These are phyloP conservation scores for Pseudocercospora eumusae DNA, from an alignment of 2,329 filamentous ascomycete species.

Conservation along the genomic window DNA sequence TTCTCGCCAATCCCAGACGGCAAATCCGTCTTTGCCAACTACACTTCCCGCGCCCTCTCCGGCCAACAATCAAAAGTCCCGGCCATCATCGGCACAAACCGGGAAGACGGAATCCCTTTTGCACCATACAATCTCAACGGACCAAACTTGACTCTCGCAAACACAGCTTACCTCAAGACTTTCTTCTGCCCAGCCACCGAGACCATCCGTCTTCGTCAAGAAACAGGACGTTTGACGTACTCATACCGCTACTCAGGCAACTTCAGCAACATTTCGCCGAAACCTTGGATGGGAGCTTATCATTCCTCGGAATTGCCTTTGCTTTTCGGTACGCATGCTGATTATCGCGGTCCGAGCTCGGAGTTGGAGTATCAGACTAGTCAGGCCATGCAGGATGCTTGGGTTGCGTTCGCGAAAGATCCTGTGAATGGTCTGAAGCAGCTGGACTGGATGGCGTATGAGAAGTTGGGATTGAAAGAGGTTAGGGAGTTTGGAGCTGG, in stretches of 20 bases:
- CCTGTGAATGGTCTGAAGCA: slow-evolving; percentile 35
- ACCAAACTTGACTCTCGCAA: slow-evolving; percentile 26
- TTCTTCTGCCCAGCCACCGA: slow-evolving; percentile 38
- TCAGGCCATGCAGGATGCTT: slow-evolving; percentile 38
- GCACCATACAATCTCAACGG: slow-evolving; percentile 40
- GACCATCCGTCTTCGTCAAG: slow-evolving; percentile 35
- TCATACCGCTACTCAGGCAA: slow-evolving; percentile 47
- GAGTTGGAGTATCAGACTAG: slow-evolving; percentile 36
- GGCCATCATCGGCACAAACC: slow-evolving; percentile 43
- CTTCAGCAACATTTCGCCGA: slow-evolving; percentile 46
- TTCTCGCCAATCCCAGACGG: slow-evolving; percentile 35
- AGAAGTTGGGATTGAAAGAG: slow-evolving; percentile 23
- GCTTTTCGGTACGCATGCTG: slow-evolving; percentile 45
- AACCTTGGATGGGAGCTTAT: slow-evolving; percentile 48
- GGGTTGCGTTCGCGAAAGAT: slow-evolving; percentile 42
- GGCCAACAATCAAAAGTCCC: slow-evolving; percentile 43
- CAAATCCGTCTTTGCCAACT: slow-evolving; percentile 35
- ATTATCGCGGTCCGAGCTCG: slow-evolving; percentile 32
- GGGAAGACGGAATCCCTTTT: slow-evolving; percentile 42
- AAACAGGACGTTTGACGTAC: slow-evolving; percentile 40
- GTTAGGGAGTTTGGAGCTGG: slow-evolving; percentile 34
- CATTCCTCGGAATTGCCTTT: slow-evolving; percentile 45
- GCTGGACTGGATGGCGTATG: slow-evolving; percentile 28
- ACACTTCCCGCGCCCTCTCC: slow-evolving; percentile 26
- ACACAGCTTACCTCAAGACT: slow-evolving; percentile 19